These are phyloP conservation scores for Escovopsis sp. DNA, from an alignment of 2,329 filamentous ascomycete species.

Conservation along the genomic window DNA sequence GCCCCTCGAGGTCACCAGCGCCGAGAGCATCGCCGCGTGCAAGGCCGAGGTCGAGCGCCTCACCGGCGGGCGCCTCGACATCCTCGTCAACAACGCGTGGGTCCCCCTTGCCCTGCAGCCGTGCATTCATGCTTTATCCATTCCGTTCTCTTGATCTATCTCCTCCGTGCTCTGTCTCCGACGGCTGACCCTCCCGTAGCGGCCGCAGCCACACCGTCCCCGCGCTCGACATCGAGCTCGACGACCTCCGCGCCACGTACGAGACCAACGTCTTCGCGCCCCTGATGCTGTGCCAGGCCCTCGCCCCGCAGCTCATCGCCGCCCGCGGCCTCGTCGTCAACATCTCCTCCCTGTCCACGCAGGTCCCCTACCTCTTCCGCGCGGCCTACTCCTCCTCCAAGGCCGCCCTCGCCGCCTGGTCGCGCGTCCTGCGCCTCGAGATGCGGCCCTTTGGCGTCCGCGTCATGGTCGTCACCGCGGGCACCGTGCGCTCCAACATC, in stretches of 20 bases:
- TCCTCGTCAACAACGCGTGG: conserved; percentile 46
- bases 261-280: conserved; percentile 44
- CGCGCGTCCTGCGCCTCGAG: conserved; percentile 37
- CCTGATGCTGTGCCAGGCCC: conserved; percentile 40
- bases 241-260: conserved; percentile 37
- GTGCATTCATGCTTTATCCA: background rate
- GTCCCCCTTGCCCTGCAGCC: conserved; percentile 6
- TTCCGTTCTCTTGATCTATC: background rate
- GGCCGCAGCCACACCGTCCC: conserved; percentile 37
- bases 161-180: background rate
- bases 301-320: conserved; percentile 33
- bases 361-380: conserved; percentile 38
- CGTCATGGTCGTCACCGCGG: conserved; percentile 42
- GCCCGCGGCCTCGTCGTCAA: conserved; percentile 39
- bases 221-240: conserved; percentile 35
- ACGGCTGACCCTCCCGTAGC: conserved; percentile 14
- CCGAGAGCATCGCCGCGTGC: conserved; percentile 34
- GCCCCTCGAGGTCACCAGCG: conserved; percentile 37
- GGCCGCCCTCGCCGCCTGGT: conserved; percentile 38
- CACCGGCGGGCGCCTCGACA: conserved; percentile 38
- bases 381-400: conserved; percentile 41
- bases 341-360: conserved; percentile 35
- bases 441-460: conserved; percentile 38
- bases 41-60: conserved; percentile 30
- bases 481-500: conserved; percentile 37